phyloP scores from a whole-genome alignment of 2,329 filamentous ascomycete species.

The Ophiocordyceps sinensis region DNA sequence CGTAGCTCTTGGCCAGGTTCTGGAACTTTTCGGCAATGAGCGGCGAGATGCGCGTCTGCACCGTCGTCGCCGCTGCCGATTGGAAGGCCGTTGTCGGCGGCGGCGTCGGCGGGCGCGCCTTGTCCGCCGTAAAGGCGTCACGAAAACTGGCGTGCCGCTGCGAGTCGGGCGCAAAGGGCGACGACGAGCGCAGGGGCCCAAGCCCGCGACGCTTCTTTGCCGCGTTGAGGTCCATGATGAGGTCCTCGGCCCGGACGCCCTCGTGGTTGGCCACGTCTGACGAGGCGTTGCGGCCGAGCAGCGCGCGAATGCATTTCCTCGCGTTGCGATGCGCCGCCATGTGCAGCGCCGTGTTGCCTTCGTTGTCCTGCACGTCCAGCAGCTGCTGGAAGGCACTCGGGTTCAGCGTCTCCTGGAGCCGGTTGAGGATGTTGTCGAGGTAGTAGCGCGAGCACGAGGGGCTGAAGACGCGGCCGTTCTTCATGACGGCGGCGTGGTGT shows the following conservation, averaged over 20 bases:
- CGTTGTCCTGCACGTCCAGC: slow-evolving; percentile 68
- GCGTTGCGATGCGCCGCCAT: slow-evolving; percentile 69
- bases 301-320: slow-evolving; percentile 72
- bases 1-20: slow-evolving; percentile 55
- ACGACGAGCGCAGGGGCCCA: slow-evolving; percentile 69
- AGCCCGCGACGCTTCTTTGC: slow-evolving; percentile 50
- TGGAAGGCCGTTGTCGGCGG: slow-evolving; percentile 31
- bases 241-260: slow-evolving; percentile 70
- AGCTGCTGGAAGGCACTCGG: slow-evolving; percentile 64
- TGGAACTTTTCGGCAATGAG: slow-evolving; percentile 59
- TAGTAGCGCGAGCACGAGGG: slow-evolving; percentile 88
- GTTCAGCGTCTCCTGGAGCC: slow-evolving; percentile 63
- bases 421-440: slow-evolving; percentile 79
- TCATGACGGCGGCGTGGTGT: slow-evolving; percentile 85
- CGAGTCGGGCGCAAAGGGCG: slow-evolving; percentile 48
- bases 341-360: slow-evolving; percentile 76
- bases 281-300: slow-evolving; percentile 66
- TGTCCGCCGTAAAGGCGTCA: slow-evolving; percentile 31
- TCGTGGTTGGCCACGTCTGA: slow-evolving; percentile 72
- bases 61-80: slow-evolving; percentile 52
- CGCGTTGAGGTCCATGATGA: slow-evolving; percentile 65
- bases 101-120: slow-evolving; percentile 25
- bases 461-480: slow-evolving; percentile 65
- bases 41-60: slow-evolving; percentile 54
- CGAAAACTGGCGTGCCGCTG: slow-evolving; percentile 39